A percentile compares a stretch with the other conserved stretches of the same genome.
phyloP scores from a whole-genome alignment of 495 filamentous ascomycete genomes.

The Aspergillus mulundensis region DNA sequence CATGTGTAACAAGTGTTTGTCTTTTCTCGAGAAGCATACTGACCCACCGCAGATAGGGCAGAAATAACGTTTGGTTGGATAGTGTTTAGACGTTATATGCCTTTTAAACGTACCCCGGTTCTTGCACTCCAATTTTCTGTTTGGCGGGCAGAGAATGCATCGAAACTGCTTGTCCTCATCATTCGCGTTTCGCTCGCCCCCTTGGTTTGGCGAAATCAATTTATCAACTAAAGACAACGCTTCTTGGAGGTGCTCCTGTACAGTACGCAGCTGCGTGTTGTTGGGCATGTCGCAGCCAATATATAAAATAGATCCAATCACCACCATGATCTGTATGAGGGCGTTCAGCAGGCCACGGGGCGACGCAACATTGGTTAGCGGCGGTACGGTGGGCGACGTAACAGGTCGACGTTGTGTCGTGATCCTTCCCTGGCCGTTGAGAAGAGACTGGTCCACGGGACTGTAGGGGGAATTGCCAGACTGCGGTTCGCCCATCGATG shows the following conservation, averaged over 20 bases:
- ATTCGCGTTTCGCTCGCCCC: not conserved
- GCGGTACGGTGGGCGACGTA: not conserved
- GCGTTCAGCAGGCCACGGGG: not conserved
- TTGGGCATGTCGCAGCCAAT: not conserved
- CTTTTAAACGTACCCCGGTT: not conserved
- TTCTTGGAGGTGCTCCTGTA: not conserved
- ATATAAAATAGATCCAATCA: not conserved
- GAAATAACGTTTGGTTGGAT: not conserved
- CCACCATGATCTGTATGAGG: not conserved
- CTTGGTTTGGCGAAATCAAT: not conserved
- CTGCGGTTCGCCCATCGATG: not conserved
- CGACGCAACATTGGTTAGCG: not conserved
- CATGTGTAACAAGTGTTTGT: not conserved
- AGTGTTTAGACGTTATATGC: not conserved
- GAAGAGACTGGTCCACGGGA: not conserved
- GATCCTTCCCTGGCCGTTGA: not conserved
- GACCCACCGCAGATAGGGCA: not conserved
- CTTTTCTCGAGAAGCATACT: not conserved
- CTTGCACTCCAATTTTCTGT: not conserved
- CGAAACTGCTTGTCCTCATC: not conserved
- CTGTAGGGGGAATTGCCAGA: not conserved
- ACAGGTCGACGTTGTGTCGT: not conserved
- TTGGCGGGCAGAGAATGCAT: not conserved
- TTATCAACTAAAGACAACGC: not conserved
- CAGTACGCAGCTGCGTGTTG: not conserved